Evolutionary conservation across 2,329 filamentous ascomycete species (phyloP), one percentile per base, ranked within the genome.

Genomic region (Blastomyces parvus): DNA sequence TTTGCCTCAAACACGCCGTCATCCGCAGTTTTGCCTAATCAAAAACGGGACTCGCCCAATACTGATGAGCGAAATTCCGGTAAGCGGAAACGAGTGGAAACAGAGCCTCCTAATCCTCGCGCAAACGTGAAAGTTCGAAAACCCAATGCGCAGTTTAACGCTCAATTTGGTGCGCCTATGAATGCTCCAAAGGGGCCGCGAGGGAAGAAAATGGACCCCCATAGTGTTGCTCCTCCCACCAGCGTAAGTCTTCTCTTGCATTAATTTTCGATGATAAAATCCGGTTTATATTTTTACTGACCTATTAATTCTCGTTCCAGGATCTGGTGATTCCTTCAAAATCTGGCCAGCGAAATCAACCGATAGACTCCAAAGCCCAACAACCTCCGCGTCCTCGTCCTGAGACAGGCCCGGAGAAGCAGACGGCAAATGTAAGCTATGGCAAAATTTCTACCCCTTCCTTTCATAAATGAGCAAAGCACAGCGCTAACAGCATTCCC

Each of bases 291-390:
- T 22, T 61, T 61, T 60, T n/a, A 38, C 14, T 42, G n/a, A 46
- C 52, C 48, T 52, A 22, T 53, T 42, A 53, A 48, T 44, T 25
- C 57, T 60, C 30, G 27, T 42, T 63, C 36, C n/a, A 64, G 76
- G 73, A 71, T 53, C 68, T 78, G 66, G 71, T 77, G 59, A 74
- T 73, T 62, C 76, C 76, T n/a, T 76, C 76, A 42, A 74, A 74
- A 58, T 70, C 76, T 38, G 70, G 70, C 19, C 73, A 73, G 30
- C 71, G 71, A 2, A 72, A 71, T 66, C 67, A 68, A 13, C 66
- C 70, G 27, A 66, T 72, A 13, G 63, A 65, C 36, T 56, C 64
- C 38, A 62, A 58, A 33, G 33, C 11, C n/a, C 64, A 44, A 33
- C 56, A 27, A 52, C 19, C n/a, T 40, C n/a, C 19, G 9, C 46